A percentile compares a stretch with the other conserved stretches of the same genome.
Evolutionary conservation across 345 rosid species (phyloP).

Genomic region (Geranium brycei): DNA sequence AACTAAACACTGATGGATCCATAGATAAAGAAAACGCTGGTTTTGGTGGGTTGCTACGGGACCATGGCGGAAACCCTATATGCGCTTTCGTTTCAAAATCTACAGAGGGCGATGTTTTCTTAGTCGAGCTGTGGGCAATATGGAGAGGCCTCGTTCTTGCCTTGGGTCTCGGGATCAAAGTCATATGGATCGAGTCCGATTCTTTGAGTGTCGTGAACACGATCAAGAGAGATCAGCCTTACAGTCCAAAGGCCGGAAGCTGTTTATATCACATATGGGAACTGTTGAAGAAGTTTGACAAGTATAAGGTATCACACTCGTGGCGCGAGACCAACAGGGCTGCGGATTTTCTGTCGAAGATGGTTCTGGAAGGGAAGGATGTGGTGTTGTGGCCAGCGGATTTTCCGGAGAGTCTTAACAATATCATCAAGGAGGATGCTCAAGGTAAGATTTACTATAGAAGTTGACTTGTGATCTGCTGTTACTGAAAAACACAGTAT

Average conservation of each 20-base stretch:
- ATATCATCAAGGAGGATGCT: conserved; percentile 25
- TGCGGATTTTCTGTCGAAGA: conserved; percentile 25
- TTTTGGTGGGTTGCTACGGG: conserved; percentile 28
- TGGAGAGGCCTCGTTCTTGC: conserved; percentile 36
- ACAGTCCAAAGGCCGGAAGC: conserved; percentile 11
- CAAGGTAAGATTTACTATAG: conserved; percentile 18
- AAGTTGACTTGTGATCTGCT: conserved; percentile 5
- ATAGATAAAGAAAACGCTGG: conserved; percentile 12
- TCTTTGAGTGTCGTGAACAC: conserved; percentile 26
- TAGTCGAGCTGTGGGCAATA: conserved; percentile 28
- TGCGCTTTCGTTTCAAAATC: conserved; percentile 28
- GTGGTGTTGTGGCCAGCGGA: conserved; percentile 22
- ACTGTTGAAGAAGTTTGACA: conserved; percentile 17
- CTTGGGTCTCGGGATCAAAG: conserved; percentile 12
- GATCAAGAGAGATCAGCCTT: conserved; percentile 18
- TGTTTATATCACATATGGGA: conserved; percentile 20
- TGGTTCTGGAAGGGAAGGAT: conserved; percentile 13
- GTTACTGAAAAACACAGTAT: too few relatives aligned
- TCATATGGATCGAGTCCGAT: conserved; percentile 32
- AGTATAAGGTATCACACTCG: conserved; percentile 17
- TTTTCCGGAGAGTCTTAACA: conserved; percentile 17
- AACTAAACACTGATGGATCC: conserved; percentile 28
- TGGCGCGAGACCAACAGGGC: conserved; percentile 31
- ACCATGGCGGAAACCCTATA: conserved; percentile 18
- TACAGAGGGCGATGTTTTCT: conserved; percentile 17